Conservation (phyloP, 192 early-diverging fungal genomes). For the Mycoemilia scoparia region DNA sequence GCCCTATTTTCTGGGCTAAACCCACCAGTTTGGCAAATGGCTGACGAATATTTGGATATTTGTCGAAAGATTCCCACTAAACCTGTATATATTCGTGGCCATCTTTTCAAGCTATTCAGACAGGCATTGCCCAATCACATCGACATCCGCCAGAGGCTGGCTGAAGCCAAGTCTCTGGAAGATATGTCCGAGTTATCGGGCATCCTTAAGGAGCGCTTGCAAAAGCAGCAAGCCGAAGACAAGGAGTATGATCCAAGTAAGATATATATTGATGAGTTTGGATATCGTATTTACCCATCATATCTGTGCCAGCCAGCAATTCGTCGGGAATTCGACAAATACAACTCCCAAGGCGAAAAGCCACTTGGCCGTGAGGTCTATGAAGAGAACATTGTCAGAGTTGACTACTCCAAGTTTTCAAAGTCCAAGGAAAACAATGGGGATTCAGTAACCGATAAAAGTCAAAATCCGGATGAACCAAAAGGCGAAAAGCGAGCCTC, state of each 20-base stretch:
- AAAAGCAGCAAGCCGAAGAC: slow-evolving; percentile 4
- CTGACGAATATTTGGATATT: slow-evolving; percentile 80
- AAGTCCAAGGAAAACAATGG: no score
- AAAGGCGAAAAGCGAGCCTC: no score
- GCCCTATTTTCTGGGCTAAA: slow-evolving; percentile 55
- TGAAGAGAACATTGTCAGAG: no score
- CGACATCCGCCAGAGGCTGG: slow-evolving; percentile 61
- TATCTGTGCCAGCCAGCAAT: slow-evolving; percentile 43
- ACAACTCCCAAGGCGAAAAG: slow-evolving; percentile 14
- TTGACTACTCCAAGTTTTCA: no score
- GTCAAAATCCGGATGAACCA: no score
- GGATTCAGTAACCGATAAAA: no score
- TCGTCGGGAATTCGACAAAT: slow-evolving; percentile 30
- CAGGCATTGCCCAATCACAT: slow-evolving; percentile 54
- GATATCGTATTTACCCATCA: slow-evolving; percentile 33
- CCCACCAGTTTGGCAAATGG: slow-evolving; percentile 56
- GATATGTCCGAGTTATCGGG: slow-evolving; percentile 30
- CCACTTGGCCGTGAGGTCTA: no score
- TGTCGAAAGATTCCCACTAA: slow-evolving; percentile 44
- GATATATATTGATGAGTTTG: slow-evolving; percentile 14
- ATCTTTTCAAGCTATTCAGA: slow-evolving; percentile 86
- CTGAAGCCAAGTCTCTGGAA: slow-evolving; percentile 34
- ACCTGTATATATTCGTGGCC: slow-evolving; percentile 54
- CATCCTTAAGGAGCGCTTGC: slow-evolving; percentile 27
- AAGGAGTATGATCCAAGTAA: slow-evolving; percentile 11